Evolutionary conservation across 768 basidiomycete genomes (phyloP).

Genomic region (Glaciozyma martinii): DNA sequence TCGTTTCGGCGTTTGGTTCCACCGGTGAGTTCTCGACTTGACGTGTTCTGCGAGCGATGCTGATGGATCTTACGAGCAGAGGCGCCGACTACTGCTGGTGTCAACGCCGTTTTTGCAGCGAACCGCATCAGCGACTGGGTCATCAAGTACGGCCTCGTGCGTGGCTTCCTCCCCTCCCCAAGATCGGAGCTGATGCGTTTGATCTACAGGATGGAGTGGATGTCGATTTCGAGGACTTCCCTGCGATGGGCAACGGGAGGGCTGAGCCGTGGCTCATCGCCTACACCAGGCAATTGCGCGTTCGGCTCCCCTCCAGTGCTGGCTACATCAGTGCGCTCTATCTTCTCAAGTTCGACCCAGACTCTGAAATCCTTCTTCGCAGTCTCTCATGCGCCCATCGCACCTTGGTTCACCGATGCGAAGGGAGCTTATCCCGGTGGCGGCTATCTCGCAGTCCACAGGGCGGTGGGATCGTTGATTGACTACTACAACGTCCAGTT

Average conservation of each 20-base stretch:
- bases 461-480: constrained; percentile 34
- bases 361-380: too few species aligned
- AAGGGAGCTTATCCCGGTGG: constrained; percentile 31
- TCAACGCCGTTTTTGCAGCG: neutral
- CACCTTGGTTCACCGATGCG: constrained; percentile 1
- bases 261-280: constrained; percentile 54
- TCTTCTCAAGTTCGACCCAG: too few species aligned
- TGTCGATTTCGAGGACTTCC: constrained; percentile 58
- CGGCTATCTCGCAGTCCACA: constrained; percentile 37
- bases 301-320: constrained; percentile 44
- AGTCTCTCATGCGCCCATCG: neutral
- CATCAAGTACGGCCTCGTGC: neutral
- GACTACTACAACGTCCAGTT: constrained; percentile 35
- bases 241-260: constrained; percentile 49
- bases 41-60: neutral
- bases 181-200: too few species aligned
- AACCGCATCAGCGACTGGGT: neutral
- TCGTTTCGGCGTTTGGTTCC: neutral
- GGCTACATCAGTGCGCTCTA: constrained; percentile 47
- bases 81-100: neutral
- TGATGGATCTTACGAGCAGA: neutral
- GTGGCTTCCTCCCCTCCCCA: neutral
- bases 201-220: constrained; percentile 55
- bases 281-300: constrained; percentile 50
- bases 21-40: neutral